Conservation (phyloP, 164 flowering plant species). For the Paratinospora sagittata region DNA sequence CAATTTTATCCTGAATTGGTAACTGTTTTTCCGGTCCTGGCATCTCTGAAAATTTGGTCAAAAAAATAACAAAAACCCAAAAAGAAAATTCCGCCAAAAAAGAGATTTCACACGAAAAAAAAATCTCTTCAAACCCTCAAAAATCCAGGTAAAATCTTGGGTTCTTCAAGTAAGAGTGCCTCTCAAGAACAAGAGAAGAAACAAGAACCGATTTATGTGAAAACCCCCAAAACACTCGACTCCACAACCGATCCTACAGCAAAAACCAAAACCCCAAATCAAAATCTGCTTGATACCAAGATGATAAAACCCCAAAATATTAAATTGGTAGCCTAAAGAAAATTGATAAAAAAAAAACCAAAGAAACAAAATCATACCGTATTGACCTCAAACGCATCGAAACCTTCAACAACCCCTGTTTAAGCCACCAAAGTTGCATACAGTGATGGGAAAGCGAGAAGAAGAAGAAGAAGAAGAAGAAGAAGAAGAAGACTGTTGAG, state of each 20-base stretch:
- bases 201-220: constrained; percentile 54
- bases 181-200: constrained; percentile 60
- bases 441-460: constrained; percentile 19
- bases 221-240: constrained; percentile 62
- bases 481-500: not conserved
- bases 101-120: constrained; percentile 4
- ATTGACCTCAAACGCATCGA: constrained; percentile 91
- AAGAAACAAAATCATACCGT: constrained; percentile 35
- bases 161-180: constrained; percentile 43
- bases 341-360: not conserved
- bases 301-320: constrained; percentile 1
- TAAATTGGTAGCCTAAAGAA: constrained; percentile 3
- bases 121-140: constrained; percentile 8
- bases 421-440: constrained; percentile 40
- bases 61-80: constrained; percentile 13
- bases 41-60: constrained; percentile 20
- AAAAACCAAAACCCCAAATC: constrained; percentile 11
- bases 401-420: constrained; percentile 29
- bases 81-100: constrained; percentile 2
- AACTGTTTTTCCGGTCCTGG: constrained; percentile 27
- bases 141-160: not conserved
- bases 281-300: constrained; percentile 4
- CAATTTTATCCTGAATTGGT: constrained; percentile 17
- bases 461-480: constrained; percentile 7
- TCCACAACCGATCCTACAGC: constrained; percentile 93